Base-by-base conservation (phyloP, 768 basidiomycete species). In the Peribolospora baueri region DNA sequence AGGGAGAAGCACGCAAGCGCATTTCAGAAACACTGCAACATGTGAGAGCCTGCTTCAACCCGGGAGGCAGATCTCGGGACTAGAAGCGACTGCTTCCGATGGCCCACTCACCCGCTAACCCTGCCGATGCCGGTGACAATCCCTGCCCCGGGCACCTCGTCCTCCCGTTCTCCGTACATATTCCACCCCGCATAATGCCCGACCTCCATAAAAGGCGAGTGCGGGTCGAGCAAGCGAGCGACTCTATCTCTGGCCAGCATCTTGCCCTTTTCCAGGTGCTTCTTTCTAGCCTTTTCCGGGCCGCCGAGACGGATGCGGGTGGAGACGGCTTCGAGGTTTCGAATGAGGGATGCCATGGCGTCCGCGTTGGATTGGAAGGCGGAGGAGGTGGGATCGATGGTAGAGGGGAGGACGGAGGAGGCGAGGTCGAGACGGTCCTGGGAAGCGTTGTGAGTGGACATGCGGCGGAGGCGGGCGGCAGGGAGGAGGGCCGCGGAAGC, bases 181-280 rank as follows among this genome's bases (percentile, higher is more conserved):
- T 80, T 84, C 60, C 90, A 78, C 13, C 82, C 88, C 10, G 88
- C 88, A 3, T 90, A 70, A 9, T 81, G 70, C 3, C 84, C 86
- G 3, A 95, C 71, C 65, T 95, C 88, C 13, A 95, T 70, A 65
- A 91, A 95, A 0, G 90, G 87, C 3, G 84, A 80, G 61, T 80
- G 75, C 4, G 83, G 80, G 65, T 95, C 88, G 37, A 95, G 68
- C 10, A 95, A 69, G 14, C 81, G 70, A 1, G 72, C 71, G 42
- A 91, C 69, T 54, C 86, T 88, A 42, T 86, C 84, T 62, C 86
- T 71, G 38, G 86, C 85, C 9, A 87, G 68, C 62, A 75, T 76
- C 73, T 90, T 90, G 2, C 86, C 82, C 65, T 78, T 79, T 62
- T 70, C 75, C 61, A 73, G 70, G 79, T 84, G 82, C 42, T 81